A percentile compares a stretch with the other conserved stretches of the same genome.
phyloP scores from a whole-genome alignment of 495 filamentous ascomycete species.

The Neurospora africana region DNA sequence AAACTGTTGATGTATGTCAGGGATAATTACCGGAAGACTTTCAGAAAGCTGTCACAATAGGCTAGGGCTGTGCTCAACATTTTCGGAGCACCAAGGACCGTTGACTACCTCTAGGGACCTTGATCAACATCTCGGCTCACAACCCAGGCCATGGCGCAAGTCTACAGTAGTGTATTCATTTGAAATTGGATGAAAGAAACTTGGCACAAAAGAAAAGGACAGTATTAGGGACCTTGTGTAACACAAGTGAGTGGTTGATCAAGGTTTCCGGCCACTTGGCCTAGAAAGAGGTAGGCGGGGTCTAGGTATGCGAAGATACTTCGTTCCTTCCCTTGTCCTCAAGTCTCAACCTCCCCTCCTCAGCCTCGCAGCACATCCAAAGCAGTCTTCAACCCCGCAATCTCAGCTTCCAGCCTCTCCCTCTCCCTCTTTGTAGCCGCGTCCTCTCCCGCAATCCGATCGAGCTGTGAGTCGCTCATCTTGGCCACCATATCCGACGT shows the following conservation, averaged over 20 bases:
- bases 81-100: not conserved
- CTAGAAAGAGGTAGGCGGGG: not conserved
- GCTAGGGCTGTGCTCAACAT: not conserved
- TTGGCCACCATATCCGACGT: slow-evolving; percentile 16
- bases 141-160: not conserved
- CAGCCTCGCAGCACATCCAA: slow-evolving; percentile 12
- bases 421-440: slow-evolving; percentile 12
- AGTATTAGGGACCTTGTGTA: not conserved
- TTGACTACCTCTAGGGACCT: not conserved
- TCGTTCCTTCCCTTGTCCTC: not conserved
- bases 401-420: slow-evolving; percentile 17
- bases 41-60: not conserved
- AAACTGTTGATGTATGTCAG: not conserved
- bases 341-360: not conserved
- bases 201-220: too few species aligned
- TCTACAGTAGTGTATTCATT: too few species aligned
- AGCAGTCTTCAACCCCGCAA: slow-evolving; percentile 16
- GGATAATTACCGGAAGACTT: not conserved
- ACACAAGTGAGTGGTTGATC: not conserved
- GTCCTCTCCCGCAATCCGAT: slow-evolving; percentile 28
- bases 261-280: not conserved
- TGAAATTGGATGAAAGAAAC: too few species aligned
- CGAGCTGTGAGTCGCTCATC: slow-evolving; percentile 20
- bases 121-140: too few species aligned
- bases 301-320: not conserved